Percentiles rank a stretch among this genome's conserved stretches.
These are phyloP conservation scores for Neurospora sp. DNA, from an alignment of 495 filamentous ascomycete species.

Conservation along the genomic window DNA sequence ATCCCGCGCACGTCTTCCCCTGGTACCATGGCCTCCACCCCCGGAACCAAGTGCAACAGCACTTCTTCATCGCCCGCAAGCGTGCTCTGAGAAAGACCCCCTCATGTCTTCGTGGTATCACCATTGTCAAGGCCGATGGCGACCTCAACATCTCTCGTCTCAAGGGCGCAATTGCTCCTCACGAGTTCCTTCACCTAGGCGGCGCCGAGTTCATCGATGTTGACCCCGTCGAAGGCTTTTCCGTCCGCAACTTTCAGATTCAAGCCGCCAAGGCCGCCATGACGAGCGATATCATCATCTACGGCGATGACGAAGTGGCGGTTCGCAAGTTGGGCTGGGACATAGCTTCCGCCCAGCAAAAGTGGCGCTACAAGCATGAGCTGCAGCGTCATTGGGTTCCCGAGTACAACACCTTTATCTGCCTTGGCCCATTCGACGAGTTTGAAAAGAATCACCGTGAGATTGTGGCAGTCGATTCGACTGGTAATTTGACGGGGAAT, in stretches of 20 bases:
- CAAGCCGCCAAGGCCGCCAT: constrained; percentile 83
- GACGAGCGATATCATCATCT: constrained; percentile 85
- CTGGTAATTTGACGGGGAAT: constrained; percentile 61
- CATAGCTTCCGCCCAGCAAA: constrained; percentile 63
- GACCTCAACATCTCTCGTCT: constrained; percentile 64
- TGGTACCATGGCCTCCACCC: constrained; percentile 96
- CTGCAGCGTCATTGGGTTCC: constrained; percentile 44
- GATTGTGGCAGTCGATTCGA: constrained; percentile 65
- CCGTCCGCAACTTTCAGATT: constrained; percentile 90
- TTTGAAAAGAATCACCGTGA: constrained; percentile 63
- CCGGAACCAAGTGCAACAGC: constrained; percentile 75
- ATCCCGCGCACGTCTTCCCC: constrained; percentile 79
- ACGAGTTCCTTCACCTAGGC: constrained; percentile 56
- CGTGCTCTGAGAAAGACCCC: constrained; percentile 64
- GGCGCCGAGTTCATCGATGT: constrained; percentile 53
- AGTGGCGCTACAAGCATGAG: constrained; percentile 58
- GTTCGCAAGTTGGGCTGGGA: constrained; percentile 58
- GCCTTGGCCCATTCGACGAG: constrained; percentile 53
- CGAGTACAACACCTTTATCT: constrained; percentile 76
- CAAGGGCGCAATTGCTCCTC: constrained; percentile 73
- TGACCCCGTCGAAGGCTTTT: constrained; percentile 78
- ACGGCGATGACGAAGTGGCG: constrained; percentile 60
- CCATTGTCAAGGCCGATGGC: constrained; percentile 80
- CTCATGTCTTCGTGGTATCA: constrained; percentile 68
- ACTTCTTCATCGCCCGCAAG: constrained; percentile 75